Percentiles rank a stretch among this genome's conserved stretches.
phyloP scores from a whole-genome alignment of 2,329 filamentous ascomycete genomes.

The Massarina eburnea region DNA sequence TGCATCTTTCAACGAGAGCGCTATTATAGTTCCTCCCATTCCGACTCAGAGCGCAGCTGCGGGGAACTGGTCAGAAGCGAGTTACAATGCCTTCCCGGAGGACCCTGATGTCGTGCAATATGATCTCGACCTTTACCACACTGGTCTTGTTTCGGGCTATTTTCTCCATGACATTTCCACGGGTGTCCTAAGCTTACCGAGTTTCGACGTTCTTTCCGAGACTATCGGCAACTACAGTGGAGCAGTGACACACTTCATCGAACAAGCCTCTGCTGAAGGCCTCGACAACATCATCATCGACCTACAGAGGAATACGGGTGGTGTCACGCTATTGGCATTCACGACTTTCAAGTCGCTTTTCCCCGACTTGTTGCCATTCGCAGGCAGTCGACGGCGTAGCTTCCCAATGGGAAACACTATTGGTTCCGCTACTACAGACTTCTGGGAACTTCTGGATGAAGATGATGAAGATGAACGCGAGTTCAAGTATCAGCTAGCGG shows the following conservation, averaged over 20 bases:
- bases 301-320: constrained; percentile 60
- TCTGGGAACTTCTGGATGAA: constrained; percentile 9
- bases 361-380: constrained; percentile 43
- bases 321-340: constrained; percentile 35
- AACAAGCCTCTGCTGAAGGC: constrained; percentile 43
- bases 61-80: constrained; percentile 17
- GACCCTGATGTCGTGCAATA: constrained; percentile 18
- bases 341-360: constrained; percentile 53
- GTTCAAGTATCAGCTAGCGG: constrained; percentile 6
- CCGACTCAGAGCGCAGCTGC: background rate
- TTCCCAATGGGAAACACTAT: constrained; percentile 30
- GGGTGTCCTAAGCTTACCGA: constrained; percentile 45
- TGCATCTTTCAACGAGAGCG: constrained; percentile 11
- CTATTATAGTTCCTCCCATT: constrained; percentile 1
- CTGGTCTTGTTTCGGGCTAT: constrained; percentile 43
- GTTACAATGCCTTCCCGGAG: constrained; percentile 22
- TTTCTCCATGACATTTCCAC: constrained; percentile 40
- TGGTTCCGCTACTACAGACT: constrained; percentile 1
- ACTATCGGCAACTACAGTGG: constrained; percentile 22
- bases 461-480: constrained; percentile 1
- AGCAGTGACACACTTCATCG: constrained; percentile 44
- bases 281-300: constrained; percentile 63
- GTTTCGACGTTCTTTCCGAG: constrained; percentile 29
- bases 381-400: constrained; percentile 47
- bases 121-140: constrained; percentile 13